Evolutionary conservation across 306 rosid species (phyloP).

Genomic region (Castanea crenata): DNA sequence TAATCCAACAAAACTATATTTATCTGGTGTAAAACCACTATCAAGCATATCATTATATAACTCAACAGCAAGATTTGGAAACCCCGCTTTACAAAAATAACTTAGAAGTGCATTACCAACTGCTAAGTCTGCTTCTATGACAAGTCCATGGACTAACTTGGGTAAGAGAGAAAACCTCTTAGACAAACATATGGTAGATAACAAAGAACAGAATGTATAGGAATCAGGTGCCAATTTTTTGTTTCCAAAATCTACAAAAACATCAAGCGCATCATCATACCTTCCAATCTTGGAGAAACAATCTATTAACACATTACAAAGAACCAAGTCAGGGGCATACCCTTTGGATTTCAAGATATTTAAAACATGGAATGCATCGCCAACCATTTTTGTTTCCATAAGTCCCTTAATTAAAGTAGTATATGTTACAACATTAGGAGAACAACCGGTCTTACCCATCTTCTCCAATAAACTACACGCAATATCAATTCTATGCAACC

Average conservation of each 20-base stretch:
- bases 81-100: slow-evolving; percentile 40
- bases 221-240: slow-evolving; percentile 49
- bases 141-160: slow-evolving; percentile 28
- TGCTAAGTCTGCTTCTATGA: slow-evolving; percentile 47
- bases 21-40: slow-evolving; percentile 52
- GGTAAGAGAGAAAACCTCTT: slow-evolving; percentile 45
- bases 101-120: slow-evolving; percentile 57
- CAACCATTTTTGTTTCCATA: slow-evolving; percentile 40
- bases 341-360: slow-evolving; percentile 39
- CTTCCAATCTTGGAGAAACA: slow-evolving; percentile 53
- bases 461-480: slow-evolving; percentile 39
- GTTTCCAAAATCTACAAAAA: slow-evolving; percentile 31
- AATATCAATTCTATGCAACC: slow-evolving; percentile 30
- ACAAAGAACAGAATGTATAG: slow-evolving; percentile 41
- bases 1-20: slow-evolving; percentile 57
- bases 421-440: slow-evolving; percentile 54
- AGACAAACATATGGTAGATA: slow-evolving; percentile 36
- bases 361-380: slow-evolving; percentile 39
- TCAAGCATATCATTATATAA: slow-evolving; percentile 45
- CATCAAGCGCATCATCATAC: slow-evolving; percentile 43
- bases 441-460: slow-evolving; percentile 41
- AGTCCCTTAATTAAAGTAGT: slow-evolving; percentile 59
- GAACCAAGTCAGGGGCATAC: slow-evolving; percentile 41
- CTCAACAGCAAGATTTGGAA: slow-evolving; percentile 38
- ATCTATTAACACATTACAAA: slow-evolving; percentile 59